phyloP scores from a whole-genome alignment of 345 rosid genomes.

The Ailanthus altissimus region DNA sequence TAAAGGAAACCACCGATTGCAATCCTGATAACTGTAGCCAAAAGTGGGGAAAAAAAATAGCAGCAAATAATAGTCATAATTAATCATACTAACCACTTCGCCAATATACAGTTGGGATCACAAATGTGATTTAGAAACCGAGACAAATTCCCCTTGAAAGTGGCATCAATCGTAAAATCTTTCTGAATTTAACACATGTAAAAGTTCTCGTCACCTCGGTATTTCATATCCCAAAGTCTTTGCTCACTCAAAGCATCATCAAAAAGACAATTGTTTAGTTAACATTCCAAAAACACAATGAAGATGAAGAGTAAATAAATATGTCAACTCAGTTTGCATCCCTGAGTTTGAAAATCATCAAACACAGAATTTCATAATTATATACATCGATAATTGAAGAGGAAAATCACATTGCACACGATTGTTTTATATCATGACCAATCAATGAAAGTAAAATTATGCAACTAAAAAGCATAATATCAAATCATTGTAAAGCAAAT shows the following conservation, averaged over 20 bases:
- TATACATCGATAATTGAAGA: background rate
- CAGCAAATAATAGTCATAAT: background rate
- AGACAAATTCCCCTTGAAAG: conserved; percentile 88
- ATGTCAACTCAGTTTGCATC: background rate
- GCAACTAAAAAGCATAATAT: background rate
- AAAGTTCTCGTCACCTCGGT: conserved; percentile 73
- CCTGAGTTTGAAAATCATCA: background rate
- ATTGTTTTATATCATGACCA: background rate
- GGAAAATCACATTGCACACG: background rate
- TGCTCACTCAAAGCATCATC: conserved; percentile 82
- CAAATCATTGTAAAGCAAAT: background rate
- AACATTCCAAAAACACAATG: background rate
- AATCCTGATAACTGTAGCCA: background rate
- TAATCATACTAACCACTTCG: conserved; percentile 69
- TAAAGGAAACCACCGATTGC: background rate
- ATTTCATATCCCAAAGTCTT: conserved; percentile 99
- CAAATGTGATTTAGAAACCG: conserved; percentile 96
- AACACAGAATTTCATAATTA: background rate
- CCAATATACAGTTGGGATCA: conserved; percentile 80
- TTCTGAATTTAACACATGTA: conserved; percentile 98
- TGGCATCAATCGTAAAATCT: conserved; percentile 97
- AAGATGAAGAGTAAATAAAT: background rate
- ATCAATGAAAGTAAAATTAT: background rate
- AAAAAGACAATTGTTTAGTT: conserved; percentile 17
- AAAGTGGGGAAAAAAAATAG: too few relatives aligned